phyloP scores from a whole-genome alignment of 345 rosid species.

The Physaria fendleri region DNA sequence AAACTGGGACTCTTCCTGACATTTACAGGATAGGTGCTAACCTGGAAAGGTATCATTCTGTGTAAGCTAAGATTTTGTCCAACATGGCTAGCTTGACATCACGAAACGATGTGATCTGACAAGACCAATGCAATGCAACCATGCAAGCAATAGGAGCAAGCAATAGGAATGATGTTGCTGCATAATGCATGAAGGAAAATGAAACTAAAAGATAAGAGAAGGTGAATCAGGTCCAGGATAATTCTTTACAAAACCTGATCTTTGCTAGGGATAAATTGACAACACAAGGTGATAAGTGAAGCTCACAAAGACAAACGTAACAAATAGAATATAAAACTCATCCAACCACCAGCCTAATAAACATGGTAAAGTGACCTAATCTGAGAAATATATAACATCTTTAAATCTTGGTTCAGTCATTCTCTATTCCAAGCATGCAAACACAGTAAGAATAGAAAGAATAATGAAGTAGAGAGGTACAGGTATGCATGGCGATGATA shows the following conservation, averaged over 20 bases:
- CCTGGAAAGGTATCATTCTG: constrained; percentile 17
- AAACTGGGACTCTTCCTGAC: too few species aligned
- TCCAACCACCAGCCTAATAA: background rate
- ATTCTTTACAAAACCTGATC: constrained; percentile 35
- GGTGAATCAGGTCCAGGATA: background rate
- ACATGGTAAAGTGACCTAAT: constrained; percentile 36
- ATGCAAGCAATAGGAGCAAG: too few species aligned
- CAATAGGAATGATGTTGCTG: too few species aligned
- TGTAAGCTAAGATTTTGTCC: constrained; percentile 28
- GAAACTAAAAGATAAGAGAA: background rate
- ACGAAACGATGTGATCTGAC: constrained; percentile 41
- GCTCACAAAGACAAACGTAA: background rate
- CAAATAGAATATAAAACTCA: background rate
- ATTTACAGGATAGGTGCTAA: background rate
- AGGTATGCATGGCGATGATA: too few species aligned
- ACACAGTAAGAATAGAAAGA: too few species aligned
- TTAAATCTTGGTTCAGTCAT: constrained; percentile 46
- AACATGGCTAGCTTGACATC: constrained; percentile 48
- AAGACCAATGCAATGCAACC: too few species aligned
- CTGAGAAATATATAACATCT: constrained; percentile 69
- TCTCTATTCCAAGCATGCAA: too few species aligned
- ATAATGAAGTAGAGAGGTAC: too few species aligned
- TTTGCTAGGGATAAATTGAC: constrained; percentile 43
- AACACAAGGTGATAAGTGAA: constrained; percentile 19
- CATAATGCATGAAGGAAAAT: constrained; percentile 5